Evolutionary conservation across 345 rosid genomes (phyloP), one percentile per base, ranked within the genome.

Genomic region (Eucalyptus grandis): DNA sequence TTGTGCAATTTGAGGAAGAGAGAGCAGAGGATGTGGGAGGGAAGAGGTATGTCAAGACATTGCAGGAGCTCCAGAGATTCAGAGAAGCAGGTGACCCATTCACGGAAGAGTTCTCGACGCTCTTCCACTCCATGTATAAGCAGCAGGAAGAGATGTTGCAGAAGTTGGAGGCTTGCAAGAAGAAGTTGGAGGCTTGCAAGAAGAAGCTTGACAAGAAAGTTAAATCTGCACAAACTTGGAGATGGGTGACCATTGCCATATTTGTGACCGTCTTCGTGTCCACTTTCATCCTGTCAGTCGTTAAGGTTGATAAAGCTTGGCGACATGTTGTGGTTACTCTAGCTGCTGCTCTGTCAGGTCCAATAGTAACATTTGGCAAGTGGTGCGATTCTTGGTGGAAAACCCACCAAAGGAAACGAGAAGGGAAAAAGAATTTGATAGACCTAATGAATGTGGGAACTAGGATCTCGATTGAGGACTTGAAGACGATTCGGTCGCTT

Each of bases 291-390:
- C 91, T 97, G 91, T 95, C 99, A 0, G 98, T 98, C 37, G 97
- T 96, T 91, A 96, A 96, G 60, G 99, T 96, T 83, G 96, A 97
- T 5, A 88, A 95, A 83, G 94, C 97, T 50, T 96, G 96, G 26
- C 98, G 96, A 1, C 97, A 96, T 3, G 93, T 95, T 19, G 92
- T 95, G 19, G 92, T 91, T 9, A 96, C 99, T 86, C 69, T 97
- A 85, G 97, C 96, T 0, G 94, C 95, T 83, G 99, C 95, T 17
- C 65, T 98, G 88, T 85, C 96, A 11, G 94, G 92, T 88, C 98
- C 99, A 1, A 90, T 95, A 17, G 98, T 95, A n/a, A 90, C 98
- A 3, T 88, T 93, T 37, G 99, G 99, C 17, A 96, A 94, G 90
- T 97, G 99, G 97, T 94, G 97, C 19, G 89, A 93, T 90, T 44